Conservation (phyloP, 805 yeast genomes). For the Barnettozyma siamensis region DNA sequence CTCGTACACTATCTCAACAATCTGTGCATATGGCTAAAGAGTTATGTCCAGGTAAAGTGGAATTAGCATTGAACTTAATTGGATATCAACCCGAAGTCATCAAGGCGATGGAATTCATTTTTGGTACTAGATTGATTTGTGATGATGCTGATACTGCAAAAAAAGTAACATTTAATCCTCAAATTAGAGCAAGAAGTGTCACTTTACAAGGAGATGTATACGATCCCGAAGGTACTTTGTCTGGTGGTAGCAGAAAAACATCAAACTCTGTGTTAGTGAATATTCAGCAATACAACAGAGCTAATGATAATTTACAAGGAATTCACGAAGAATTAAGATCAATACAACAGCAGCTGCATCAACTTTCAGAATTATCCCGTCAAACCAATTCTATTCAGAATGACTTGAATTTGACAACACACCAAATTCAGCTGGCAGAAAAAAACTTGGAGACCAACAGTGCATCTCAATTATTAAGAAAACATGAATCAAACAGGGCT, state of each 20-base stretch:
- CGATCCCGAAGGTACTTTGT: constrained; percentile 92
- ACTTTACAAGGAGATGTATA: constrained; percentile 91
- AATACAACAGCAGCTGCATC: constrained; percentile 35
- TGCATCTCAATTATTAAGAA: constrained; percentile 48
- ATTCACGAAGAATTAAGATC: constrained; percentile 39
- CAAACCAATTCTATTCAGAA: constrained; percentile 53
- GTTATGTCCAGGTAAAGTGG: constrained; percentile 80
- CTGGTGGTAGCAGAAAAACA: constrained; percentile 84
- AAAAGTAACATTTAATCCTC: constrained; percentile 79
- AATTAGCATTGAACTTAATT: constrained; percentile 78
- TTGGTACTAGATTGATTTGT: constrained; percentile 88
- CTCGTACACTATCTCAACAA: constrained; percentile 47
- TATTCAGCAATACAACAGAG: constrained; percentile 57
- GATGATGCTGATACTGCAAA: constrained; percentile 85
- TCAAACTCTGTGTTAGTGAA: constrained; percentile 53
- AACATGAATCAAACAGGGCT: constrained; percentile 37
- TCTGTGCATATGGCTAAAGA: constrained; percentile 61
- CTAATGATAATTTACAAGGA: constrained; percentile 33
- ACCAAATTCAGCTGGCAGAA: constrained; percentile 51
- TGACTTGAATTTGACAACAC: constrained; percentile 49
- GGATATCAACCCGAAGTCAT: constrained; percentile 65
- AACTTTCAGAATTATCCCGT: constrained; percentile 38
- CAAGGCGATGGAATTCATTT: constrained; percentile 86
- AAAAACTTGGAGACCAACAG: constrained; percentile 52
- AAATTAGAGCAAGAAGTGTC: constrained; percentile 72